Base-by-base conservation (phyloP, 2,329 filamentous ascomycete species). In the Monilinia laxa region DNA sequence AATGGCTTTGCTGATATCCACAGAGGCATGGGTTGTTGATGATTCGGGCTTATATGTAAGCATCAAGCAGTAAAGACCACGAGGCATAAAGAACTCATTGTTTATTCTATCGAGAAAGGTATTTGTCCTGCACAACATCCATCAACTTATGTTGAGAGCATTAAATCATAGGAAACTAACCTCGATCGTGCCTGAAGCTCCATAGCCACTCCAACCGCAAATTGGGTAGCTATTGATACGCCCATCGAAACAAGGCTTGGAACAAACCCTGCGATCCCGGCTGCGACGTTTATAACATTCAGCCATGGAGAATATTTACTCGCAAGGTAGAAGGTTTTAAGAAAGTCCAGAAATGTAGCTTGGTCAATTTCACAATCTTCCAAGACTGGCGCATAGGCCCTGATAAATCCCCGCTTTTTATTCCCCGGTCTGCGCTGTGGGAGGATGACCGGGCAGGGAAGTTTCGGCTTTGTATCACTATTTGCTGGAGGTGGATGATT, bases 101-200 rank as follows among this genome's bases (percentile, higher is more conserved):
- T 88, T 88, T 71, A 86, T 79, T 47, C 78, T 76, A 70, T 86
- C 81, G 20, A 89, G 79, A 72, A 85, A 88, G 0, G 73, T 76
- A 70, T 86, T 87, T 18, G 71, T 70, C 67, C 74, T 75, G 31
- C 1, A 65, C 54, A 31, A 60, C 47, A 42, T 53, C 18, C 4
- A 52, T 73, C 31, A 69, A 64, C 20, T 63, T 47, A 9, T 12
- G 31, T 14, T 28, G n/a, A 25, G n/a, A 35, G 7, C 0, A 7
- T 14, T 35, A 23, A n/a, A 52, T 53, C 35, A 38, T 42, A 55
- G 62, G 58, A 54, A 38, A 73, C 55, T 6, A 35, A 60, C 73
- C 71, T 71, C 20, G 70, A 65, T 31, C 69, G 59, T 31, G 64
- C 52, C 25, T 75, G 73, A 4, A 74, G 52, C 40, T 81, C 79